Evolutionary conservation across 2,329 filamentous ascomycete genomes (phyloP).

Genomic region (Nemania sp.): DNA sequence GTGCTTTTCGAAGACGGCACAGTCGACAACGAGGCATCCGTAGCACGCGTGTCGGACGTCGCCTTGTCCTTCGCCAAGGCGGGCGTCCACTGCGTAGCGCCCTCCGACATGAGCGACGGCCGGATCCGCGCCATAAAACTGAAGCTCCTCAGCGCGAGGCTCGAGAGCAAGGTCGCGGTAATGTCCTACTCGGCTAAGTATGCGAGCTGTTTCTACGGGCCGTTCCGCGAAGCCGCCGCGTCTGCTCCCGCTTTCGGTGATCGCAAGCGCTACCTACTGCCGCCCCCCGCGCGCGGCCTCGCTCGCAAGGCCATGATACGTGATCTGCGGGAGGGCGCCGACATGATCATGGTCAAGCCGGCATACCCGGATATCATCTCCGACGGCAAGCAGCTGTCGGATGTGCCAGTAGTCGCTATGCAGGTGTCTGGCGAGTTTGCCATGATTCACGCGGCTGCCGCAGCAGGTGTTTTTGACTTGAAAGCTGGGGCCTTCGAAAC

Average conservation of each 20-base stretch:
- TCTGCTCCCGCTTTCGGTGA: conserved; percentile 91
- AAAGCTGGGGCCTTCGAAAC: conserved; percentile 94
- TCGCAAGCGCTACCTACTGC: conserved; percentile 93
- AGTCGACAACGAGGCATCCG: conserved; percentile 89
- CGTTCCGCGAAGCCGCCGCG: conserved; percentile 96
- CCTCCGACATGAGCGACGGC: conserved; percentile 98
- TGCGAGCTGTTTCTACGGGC: conserved; percentile 91
- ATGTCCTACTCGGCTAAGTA: conserved; percentile 99
- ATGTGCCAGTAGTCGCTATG: conserved; percentile 91
- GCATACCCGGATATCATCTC: conserved; percentile 97
- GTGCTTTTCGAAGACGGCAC: conserved; percentile 90
- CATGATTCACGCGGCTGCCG: conserved; percentile 95
- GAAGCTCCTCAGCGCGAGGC: conserved; percentile 91
- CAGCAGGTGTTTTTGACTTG: conserved; percentile 93
- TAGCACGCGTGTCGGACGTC: conserved; percentile 92
- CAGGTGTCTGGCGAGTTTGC: conserved; percentile 96
- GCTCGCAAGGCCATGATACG: conserved; percentile 88
- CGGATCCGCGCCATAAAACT: conserved; percentile 96
- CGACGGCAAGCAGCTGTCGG: conserved; percentile 90
- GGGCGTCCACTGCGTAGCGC: conserved; percentile 95
- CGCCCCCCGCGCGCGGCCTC: conserved; percentile 85
- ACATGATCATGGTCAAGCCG: conserved; percentile 99
- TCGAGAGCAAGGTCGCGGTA: conserved; percentile 85
- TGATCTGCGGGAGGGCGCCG: conserved; percentile 92
- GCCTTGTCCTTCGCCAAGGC: conserved; percentile 92